phyloP scores from a whole-genome alignment of 192 early-diverging fungal genomes.

The Entomortierella beljakovae region DNA sequence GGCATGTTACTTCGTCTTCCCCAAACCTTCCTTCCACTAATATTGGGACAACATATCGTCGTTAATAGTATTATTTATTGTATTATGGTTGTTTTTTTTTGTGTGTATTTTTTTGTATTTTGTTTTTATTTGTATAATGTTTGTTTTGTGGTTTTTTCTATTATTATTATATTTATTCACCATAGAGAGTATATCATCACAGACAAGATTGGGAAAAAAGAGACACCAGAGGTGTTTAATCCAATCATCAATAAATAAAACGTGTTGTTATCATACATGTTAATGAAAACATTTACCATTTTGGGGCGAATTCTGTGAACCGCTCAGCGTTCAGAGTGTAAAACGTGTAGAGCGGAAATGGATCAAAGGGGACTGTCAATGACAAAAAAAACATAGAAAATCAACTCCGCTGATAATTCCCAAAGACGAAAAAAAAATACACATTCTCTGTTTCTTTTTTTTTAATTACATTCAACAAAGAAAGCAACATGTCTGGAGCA shows the following conservation, averaged over 20 bases:
- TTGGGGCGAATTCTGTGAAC: too few species aligned
- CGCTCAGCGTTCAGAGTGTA: too few species aligned
- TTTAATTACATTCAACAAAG: neutral
- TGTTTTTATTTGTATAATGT: constrained; percentile 3
- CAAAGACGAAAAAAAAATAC: constrained; percentile 3
- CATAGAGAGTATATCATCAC: too few species aligned
- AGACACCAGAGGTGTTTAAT: too few species aligned
- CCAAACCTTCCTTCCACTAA: constrained; percentile 4
- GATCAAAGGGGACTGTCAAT: constrained; percentile 8
- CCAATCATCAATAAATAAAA: too few species aligned
- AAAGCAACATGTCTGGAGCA: constrained; percentile 29
- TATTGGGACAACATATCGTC: constrained; percentile 1
- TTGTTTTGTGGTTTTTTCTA: too few species aligned
- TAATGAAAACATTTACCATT: too few species aligned
- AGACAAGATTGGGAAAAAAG: too few species aligned
- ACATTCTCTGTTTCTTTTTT: neutral
- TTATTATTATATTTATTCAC: too few species aligned
- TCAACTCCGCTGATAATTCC: neutral
- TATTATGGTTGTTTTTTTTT: neutral
- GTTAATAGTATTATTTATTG: neutral
- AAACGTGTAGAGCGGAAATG: too few species aligned
- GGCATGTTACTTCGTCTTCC: neutral
- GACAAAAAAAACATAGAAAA: constrained; percentile 5
- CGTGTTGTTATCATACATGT: too few species aligned
- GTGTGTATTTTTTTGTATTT: neutral